These are phyloP conservation scores for Globisporangium okanoganense DNA, from an alignment of 352 stramenopile genomes.

Conservation along the genomic window DNA sequence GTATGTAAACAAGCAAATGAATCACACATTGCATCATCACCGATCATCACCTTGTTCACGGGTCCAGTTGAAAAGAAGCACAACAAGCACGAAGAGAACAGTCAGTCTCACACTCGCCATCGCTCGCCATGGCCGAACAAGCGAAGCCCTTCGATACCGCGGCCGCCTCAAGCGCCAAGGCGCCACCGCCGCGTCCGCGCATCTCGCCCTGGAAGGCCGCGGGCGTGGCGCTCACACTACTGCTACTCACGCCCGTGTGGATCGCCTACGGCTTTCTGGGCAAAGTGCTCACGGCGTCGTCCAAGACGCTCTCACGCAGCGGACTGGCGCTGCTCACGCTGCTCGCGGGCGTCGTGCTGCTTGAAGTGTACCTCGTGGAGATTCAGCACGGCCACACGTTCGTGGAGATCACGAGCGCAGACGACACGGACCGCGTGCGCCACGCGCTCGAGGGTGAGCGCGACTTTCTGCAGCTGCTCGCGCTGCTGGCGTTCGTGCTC, in stretches of 20 bases:
- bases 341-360: conserved; percentile 15
- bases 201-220: conserved; percentile 22
- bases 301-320: conserved; percentile 15
- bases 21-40: too few species aligned
- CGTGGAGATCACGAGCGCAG: not conserved
- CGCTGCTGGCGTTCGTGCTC: conserved; percentile 17
- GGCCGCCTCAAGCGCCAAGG: not conserved
- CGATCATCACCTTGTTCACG: too few species aligned
- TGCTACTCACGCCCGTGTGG: conserved; percentile 39
- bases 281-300: conserved; percentile 31
- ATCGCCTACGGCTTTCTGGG: conserved; percentile 40
- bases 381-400: conserved; percentile 8
- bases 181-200: conserved; percentile 9
- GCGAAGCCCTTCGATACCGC: too few species aligned
- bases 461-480: conserved; percentile 7
- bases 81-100: too few species aligned
- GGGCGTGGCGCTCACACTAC: conserved; percentile 20
- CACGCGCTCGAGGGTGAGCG: conserved; percentile 7
- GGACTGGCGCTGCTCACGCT: conserved; percentile 23
- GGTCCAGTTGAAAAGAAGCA: too few species aligned
- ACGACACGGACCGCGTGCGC: conserved; percentile 5
- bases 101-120: too few species aligned
- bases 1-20: too few species aligned
- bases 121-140: too few species aligned
- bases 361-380: conserved; percentile 22